Base-by-base conservation (phyloP, 305 asterid species). In the Fraxinus latifolia region DNA sequence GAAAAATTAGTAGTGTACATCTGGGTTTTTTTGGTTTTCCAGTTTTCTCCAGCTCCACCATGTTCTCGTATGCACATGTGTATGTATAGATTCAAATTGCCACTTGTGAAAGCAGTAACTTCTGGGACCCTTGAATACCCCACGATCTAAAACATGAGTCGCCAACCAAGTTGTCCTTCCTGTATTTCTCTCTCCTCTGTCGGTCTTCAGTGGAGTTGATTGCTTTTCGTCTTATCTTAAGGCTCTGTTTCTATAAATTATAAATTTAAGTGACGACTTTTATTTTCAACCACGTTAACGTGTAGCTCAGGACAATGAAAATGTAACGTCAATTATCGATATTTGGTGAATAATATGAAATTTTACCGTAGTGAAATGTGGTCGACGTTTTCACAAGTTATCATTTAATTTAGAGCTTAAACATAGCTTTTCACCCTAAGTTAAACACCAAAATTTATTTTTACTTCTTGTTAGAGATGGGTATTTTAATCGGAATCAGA, bases 131-230 rank as follows among this genome's bases (percentile, higher is more conserved):
- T 72, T 70, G n/a, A 53, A 68, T 19, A 80, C 6, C 4, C 42
- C 75, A 19, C 36, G 42, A 79, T 36, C 71, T 50, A 23, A 12
- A 77, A 21, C 39, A 85, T 39, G 29, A 53, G 34, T 83, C 81
- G 58, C 39, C 65, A 27, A 68, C 39, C 84, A 85, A 85, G 79
- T 82, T 85, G 87, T 79, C 15, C 25, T 71, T 34, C 60, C 47
- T 70, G 15, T 14, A 27, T 42, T 21, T 39, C 31, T 33, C 70
- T 44, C 42, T 31, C 33, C 80, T 74, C 78, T 74, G 58, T 74
- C 67, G 65, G 74, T 65, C 78, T 67, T 12, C 50, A 11, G 6
- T 47, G 70, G 68, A 53, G 74, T 23, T 50, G 19, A 82, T 67
- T 27, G 76, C 14, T 77, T 81, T 75, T 74, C 76, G 87, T 85